Evolutionary conservation across 768 basidiomycete genomes (phyloP), one percentile per base, ranked within the genome.

Genomic region (Flagelloscypha sp.): DNA sequence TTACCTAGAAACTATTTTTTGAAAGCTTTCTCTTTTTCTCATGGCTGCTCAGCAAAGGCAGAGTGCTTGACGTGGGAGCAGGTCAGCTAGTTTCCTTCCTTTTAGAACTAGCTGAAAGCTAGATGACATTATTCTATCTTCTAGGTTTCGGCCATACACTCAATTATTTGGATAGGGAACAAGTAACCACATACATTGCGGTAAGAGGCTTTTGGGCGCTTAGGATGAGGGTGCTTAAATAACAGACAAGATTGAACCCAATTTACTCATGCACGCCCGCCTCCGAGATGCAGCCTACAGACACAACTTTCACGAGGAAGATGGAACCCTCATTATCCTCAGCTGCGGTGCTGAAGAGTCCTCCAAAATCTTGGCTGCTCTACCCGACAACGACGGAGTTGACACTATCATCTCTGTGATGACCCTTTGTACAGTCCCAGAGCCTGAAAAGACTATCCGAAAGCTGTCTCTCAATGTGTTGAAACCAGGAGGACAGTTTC

Each of bases 31-130:
- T n/a, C n/a, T n/a, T n/a, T n/a, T n/a, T n/a, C n/a, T n/a, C n/a
- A n/a, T n/a, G n/a, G n/a, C n/a, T n/a, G n/a, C n/a, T n/a, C n/a
- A n/a, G n/a, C n/a, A 41, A 55, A 6, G 82, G 82, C 1, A 59
- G 71, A 3, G 76, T 84, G 1, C 63, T 84, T 16, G 83, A 85
- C 39, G 38, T 83, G 12, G 81, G 81, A 3, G 79, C 80, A 47
- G 80, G 80, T 76, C 38, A 35, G 61, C n/a, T n/a, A n/a, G n/a
- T n/a, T 36, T n/a, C n/a, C n/a, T n/a, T n/a, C n/a, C n/a, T n/a
- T n/a, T n/a, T n/a, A n/a, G n/a, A n/a, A 10, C 23, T 20, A 13
- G 24, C n/a, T 18, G 31, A 13, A 21, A 19, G n/a, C 24, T 39
- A 13, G 13, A 15, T n/a, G 29, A 24, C 12, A 20, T 11, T 27